Evolutionary conservation across 1,284 basidiomycete species (phyloP).

Genomic region (Gymnopus androsaceus): DNA sequence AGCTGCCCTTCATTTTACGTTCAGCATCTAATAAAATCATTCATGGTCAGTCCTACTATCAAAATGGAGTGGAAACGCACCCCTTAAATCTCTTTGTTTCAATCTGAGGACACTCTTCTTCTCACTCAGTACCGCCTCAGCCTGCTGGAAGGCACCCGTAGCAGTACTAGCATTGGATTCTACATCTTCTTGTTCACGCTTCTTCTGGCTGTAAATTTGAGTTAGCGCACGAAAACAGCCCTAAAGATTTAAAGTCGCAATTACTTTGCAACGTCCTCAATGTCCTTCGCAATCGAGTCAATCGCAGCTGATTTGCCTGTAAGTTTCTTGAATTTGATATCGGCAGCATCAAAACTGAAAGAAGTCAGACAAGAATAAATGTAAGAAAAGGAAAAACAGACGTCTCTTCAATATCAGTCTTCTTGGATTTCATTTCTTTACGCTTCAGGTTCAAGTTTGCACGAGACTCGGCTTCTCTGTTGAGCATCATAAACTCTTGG

Average conservation of each 20-base stretch:
- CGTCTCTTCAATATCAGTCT: conserved; percentile 66
- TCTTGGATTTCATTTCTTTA: conserved; percentile 67
- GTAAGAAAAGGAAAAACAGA: conserved; percentile 38
- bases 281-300: conserved; percentile 73
- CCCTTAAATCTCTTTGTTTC: conserved; percentile 65
- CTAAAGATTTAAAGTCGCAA: conserved; percentile 30
- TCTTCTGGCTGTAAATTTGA: conserved; percentile 57
- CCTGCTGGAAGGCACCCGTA: conserved; percentile 59
- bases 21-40: not conserved
- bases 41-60: not conserved
- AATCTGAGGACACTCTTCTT: conserved; percentile 60
- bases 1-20: conserved; percentile 1
- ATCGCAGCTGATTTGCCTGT: conserved; percentile 59
- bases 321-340: conserved; percentile 64
- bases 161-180: conserved; percentile 48
- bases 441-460: conserved; percentile 82
- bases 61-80: conserved; percentile 45
- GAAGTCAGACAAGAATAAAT: not conserved
- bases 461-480: conserved; percentile 80
- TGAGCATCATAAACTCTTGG: conserved; percentile 72
- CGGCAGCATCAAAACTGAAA: conserved; percentile 38
- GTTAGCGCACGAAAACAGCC: not conserved
- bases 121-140: conserved; percentile 62
- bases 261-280: conserved; percentile 62
- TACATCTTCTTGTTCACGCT: conserved; percentile 56